Evolutionary conservation across 2,329 filamentous ascomycete genomes (phyloP).

Genomic region (Claviceps paspali): DNA sequence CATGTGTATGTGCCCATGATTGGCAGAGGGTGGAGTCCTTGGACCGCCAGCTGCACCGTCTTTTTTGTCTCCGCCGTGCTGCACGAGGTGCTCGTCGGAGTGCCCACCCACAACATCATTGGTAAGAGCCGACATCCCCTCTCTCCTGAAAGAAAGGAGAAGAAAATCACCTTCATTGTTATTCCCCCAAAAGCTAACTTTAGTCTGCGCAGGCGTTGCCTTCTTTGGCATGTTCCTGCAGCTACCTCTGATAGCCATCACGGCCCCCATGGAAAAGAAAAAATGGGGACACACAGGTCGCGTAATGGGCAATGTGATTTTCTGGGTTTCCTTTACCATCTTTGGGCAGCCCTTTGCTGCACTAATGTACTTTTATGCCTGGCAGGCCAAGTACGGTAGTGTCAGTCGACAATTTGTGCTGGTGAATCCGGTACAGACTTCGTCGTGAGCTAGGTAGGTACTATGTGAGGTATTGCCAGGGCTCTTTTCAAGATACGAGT

Average conservation of each 20-base stretch:
- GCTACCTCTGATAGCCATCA: slow-evolving; percentile 72
- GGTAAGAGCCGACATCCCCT: slow-evolving; percentile 40
- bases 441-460: not conserved
- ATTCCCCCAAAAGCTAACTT: slow-evolving; percentile 1
- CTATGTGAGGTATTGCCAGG: not conserved
- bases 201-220: slow-evolving; percentile 52
- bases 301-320: slow-evolving; percentile 79
- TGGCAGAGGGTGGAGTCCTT: slow-evolving; percentile 63
- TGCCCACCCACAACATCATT: slow-evolving; percentile 88
- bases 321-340: slow-evolving; percentile 93
- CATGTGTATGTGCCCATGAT: slow-evolving; percentile 85
- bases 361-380: slow-evolving; percentile 91
- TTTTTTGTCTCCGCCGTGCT: slow-evolving; percentile 80
- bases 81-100: slow-evolving; percentile 82
- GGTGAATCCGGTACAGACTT: not conserved
- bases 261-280: slow-evolving; percentile 64
- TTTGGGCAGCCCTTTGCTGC: slow-evolving; percentile 89
- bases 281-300: slow-evolving; percentile 54
- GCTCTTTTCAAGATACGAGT: not conserved
- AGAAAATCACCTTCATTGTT: too few species aligned
- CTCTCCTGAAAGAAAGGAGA: too few species aligned
- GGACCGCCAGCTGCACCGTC: slow-evolving; percentile 59
- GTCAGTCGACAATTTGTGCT: slow-evolving; percentile 36
- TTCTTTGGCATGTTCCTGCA: slow-evolving; percentile 92
- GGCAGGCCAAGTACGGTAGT: slow-evolving; percentile 94